These are phyloP conservation scores for Trichoderma citrinoviride DNA, from an alignment of 2,329 filamentous ascomycete species.

Conservation along the genomic window DNA sequence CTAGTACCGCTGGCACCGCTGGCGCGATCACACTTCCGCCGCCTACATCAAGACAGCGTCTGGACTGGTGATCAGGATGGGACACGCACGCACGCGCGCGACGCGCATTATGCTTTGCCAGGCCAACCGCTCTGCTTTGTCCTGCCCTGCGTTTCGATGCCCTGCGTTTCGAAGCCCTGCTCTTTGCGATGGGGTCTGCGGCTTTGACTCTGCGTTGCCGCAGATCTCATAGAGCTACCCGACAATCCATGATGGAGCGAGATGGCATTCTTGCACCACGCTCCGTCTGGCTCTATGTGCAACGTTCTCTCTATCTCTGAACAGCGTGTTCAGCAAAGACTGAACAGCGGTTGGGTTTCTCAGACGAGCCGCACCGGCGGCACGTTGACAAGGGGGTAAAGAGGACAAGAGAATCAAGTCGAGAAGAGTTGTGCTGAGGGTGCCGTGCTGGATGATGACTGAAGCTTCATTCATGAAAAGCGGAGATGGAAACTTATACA, in stretches of 20 bases:
- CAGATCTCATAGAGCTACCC: neutral
- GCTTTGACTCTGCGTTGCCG: neutral
- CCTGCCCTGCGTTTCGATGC: neutral
- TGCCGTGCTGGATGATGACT: neutral
- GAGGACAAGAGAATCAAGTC: neutral
- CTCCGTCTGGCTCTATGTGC: neutral
- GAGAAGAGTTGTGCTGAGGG: neutral
- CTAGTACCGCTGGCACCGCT: conserved; percentile 29
- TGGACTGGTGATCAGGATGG: conserved; percentile 39
- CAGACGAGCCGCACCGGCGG: neutral
- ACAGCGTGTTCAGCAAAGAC: no score
- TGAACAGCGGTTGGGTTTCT: neutral
- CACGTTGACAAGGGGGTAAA: neutral
- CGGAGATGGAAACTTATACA: neutral
- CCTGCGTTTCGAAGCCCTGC: neutral
- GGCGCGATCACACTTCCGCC: neutral
- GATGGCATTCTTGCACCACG: neutral
- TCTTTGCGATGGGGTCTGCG: neutral
- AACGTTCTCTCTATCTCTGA: neutral
- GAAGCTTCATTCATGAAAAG: neutral
- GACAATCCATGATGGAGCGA: neutral
- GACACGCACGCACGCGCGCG: neutral
- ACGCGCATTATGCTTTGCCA: neutral
- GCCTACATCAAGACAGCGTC: conserved; percentile 33
- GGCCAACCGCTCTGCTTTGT: neutral